Evolutionary conservation across 2,329 filamentous ascomycete genomes (phyloP), one percentile per base, ranked within the genome.

Genomic region (Thielaviopsis populi): DNA sequence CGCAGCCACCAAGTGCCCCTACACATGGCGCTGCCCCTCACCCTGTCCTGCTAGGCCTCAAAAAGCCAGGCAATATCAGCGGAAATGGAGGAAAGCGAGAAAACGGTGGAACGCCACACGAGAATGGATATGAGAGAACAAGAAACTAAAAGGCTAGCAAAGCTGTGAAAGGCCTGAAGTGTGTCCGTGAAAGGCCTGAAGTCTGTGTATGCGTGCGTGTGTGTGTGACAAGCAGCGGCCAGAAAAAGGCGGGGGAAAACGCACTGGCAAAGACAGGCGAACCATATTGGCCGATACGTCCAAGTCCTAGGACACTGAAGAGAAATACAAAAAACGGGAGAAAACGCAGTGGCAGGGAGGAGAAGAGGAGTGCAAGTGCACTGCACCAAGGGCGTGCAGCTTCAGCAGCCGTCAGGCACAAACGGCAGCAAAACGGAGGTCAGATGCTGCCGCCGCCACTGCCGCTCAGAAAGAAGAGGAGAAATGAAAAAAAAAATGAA

Each of bases 1-100:
- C 53, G 24, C 27, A 56, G 53, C 53, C 53, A 56, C 53, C 27
- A 56, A 56, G 53, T 56, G 53, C 53, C 53, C 53, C 53, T 56
- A 56, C 27, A 10, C 53, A n/a, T 19, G 22, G 13, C 6, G 24
- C 30, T 56, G 15, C 15, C 53, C 30, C 24, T 56, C 53, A 33
- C 53, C 24, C 53, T 56, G 6, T 27, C 24, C 53, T 56, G 6
- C 53, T 33, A 30, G 53, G 53, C 53, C 53, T 56, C 53, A 56
- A 56, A 56, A 56, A 22, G 27, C 1, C 24, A 56, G 30, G 27
- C 53, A 56, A 56, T 56, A 56, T 56, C 27, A 37, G 30, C 53
- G 24, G 53, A 56, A 56, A 56, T 56, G 24, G 53, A 27, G 30
- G 24, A 56, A 56, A 46, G 2, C n/a, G 42, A 46, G 42, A 46